These are phyloP conservation scores for Phaseolus coccineus DNA, from an alignment of 331 rosid genomes.

Conservation along the genomic window DNA sequence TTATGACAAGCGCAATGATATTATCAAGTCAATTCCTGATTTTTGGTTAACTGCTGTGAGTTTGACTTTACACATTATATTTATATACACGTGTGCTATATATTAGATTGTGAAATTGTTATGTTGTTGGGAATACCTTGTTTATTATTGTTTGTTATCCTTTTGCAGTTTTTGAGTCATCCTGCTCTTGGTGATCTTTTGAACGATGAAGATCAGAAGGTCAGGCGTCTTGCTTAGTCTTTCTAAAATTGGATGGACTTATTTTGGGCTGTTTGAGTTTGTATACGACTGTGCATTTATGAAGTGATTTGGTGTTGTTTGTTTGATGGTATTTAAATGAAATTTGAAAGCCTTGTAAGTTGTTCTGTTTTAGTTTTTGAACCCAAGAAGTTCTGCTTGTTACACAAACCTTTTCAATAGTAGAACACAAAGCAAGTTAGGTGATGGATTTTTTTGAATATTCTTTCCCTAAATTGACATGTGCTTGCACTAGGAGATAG, in stretches of 20 bases:
- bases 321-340: neutral
- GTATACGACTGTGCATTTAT: neutral
- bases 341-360: neutral
- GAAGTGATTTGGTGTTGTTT: constrained; percentile 8
- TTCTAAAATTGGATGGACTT: constrained; percentile 2
- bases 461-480: neutral
- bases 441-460: neutral
- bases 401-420: neutral
- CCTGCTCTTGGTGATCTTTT: constrained; percentile 80
- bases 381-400: neutral
- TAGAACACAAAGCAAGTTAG: neutral
- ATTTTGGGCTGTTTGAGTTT: neutral
- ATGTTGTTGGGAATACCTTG: neutral
- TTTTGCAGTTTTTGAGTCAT: constrained; percentile 84
- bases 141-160: constrained; percentile 2
- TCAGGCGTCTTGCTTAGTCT: constrained; percentile 29
- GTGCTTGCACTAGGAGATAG: too few relatives aligned
- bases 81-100: neutral
- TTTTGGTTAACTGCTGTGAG: constrained; percentile 94
- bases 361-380: neutral
- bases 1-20: constrained; percentile 70
- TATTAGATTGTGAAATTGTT: neutral
- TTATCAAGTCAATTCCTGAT: constrained; percentile 84
- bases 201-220: constrained; percentile 87
- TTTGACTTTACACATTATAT: neutral